These are phyloP conservation scores for Phlebiopsis gigantea DNA, from an alignment of 768 basidiomycete species.

Conservation along the genomic window DNA sequence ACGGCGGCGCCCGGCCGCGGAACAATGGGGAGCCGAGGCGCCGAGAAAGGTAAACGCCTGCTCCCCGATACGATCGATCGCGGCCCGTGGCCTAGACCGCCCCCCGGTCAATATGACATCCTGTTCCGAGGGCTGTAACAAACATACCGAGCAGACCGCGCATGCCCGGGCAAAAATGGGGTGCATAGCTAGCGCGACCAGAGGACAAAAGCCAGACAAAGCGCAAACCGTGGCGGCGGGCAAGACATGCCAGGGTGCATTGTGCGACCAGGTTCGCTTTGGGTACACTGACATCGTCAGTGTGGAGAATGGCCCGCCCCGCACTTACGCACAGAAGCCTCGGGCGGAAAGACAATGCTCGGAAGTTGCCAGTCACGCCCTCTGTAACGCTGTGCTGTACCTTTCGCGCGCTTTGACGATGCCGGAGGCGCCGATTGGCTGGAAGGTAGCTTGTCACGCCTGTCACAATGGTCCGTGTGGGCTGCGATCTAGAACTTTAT, in stretches of 20 bases:
- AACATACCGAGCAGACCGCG: neutral
- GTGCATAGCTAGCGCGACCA: neutral
- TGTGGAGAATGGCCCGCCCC: neutral
- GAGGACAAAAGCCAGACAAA: neutral
- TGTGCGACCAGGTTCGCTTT: neutral
- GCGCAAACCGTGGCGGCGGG: neutral
- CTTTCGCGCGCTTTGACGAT: neutral
- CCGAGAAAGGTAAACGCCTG: neutral
- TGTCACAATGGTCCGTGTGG: neutral
- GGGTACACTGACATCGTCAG: conserved; percentile 1
- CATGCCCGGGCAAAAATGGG: neutral
- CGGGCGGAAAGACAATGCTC: neutral
- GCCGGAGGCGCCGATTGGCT: neutral
- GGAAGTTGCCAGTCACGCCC: neutral
- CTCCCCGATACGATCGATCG: neutral
- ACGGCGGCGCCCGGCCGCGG: neutral
- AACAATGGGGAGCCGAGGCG: neutral
- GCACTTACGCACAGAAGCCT: neutral
- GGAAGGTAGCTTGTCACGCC: neutral
- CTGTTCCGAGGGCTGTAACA: neutral
- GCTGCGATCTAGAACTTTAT: neutral
- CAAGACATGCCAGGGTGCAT: neutral
- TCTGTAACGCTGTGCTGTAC: neutral
- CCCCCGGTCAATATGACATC: neutral
- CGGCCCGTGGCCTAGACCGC: conserved; percentile 1